These are phyloP conservation scores for Butyriboletus loyo DNA, from an alignment of 768 basidiomycete genomes.

Conservation along the genomic window DNA sequence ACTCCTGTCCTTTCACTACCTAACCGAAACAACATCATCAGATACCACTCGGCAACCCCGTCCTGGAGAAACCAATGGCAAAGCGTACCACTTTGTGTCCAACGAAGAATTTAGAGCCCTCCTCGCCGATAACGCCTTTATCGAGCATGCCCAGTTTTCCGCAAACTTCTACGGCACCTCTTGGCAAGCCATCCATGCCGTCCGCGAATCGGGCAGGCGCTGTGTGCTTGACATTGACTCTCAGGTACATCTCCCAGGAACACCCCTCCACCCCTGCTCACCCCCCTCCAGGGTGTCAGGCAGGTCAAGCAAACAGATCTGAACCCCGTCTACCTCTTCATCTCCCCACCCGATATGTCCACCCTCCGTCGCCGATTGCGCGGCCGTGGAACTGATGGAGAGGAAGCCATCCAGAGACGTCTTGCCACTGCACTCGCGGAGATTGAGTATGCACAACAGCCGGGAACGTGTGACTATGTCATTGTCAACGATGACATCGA, in stretches of 20 bases:
- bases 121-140: constrained; percentile 70
- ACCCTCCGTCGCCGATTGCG: constrained; percentile 67
- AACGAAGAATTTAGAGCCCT: constrained; percentile 69
- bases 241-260: constrained; percentile 47
- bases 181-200: constrained; percentile 66
- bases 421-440: constrained; percentile 77
- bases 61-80: constrained; percentile 76
- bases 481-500: constrained; percentile 92
- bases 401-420: constrained; percentile 67
- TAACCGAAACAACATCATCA: constrained; percentile 25
- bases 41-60: constrained; percentile 90
- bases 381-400: constrained; percentile 81
- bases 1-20: background rate
- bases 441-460: constrained; percentile 78
- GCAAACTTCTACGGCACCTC: constrained; percentile 94
- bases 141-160: constrained; percentile 93
- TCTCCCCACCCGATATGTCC: constrained; percentile 82
- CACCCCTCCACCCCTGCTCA: background rate
- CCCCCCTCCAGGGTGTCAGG: constrained; percentile 68
- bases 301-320: constrained; percentile 84
- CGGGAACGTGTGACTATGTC: constrained; percentile 72
- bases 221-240: constrained; percentile 97
- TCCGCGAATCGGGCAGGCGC: constrained; percentile 65
- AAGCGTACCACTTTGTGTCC: constrained; percentile 84
- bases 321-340: constrained; percentile 86